Conservation (phyloP, 1,139 yeast species). For the Candida glucosophila region DNA sequence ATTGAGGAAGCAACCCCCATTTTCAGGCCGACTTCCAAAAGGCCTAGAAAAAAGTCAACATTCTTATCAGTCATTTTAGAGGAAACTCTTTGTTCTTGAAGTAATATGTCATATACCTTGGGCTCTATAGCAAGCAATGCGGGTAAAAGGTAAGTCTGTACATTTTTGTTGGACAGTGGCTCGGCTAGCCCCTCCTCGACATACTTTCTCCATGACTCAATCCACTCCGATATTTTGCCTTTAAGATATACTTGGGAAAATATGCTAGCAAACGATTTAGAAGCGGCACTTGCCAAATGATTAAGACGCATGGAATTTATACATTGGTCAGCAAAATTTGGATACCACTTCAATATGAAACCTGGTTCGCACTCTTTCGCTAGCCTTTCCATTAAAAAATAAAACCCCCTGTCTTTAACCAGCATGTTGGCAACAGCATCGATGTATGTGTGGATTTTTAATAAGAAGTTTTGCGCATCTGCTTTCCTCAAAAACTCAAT, state of each 20-base stretch:
- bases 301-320: conserved; percentile 44
- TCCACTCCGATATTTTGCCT: conserved; percentile 34
- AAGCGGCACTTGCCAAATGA: conserved; percentile 59
- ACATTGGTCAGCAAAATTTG: conserved; percentile 37
- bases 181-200: conserved; percentile 26
- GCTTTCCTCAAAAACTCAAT: conserved; percentile 9
- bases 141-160: conserved; percentile 56
- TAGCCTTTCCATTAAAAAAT: conserved; percentile 49
- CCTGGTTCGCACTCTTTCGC: conserved; percentile 34
- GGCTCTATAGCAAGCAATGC: conserved; percentile 47
- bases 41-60: conserved; percentile 39
- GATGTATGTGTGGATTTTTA: conserved; percentile 34
- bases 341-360: conserved; percentile 31
- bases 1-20: too few relatives aligned
- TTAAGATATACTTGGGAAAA: conserved; percentile 17
- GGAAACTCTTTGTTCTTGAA: conserved; percentile 6
- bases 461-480: conserved; percentile 6
- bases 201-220: conserved; percentile 40
- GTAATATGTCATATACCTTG: conserved; percentile 18
- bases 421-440: conserved; percentile 32
- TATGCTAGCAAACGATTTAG: conserved; percentile 49
- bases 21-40: conserved; percentile 59
- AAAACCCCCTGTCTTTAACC: conserved; percentile 47
- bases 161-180: conserved; percentile 30
- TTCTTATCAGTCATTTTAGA: conserved; percentile 23